Evolutionary conservation across 306 rosid species (phyloP), one percentile per base, ranked within the genome.

Genomic region (Ammopiptanthus mongolicus): DNA sequence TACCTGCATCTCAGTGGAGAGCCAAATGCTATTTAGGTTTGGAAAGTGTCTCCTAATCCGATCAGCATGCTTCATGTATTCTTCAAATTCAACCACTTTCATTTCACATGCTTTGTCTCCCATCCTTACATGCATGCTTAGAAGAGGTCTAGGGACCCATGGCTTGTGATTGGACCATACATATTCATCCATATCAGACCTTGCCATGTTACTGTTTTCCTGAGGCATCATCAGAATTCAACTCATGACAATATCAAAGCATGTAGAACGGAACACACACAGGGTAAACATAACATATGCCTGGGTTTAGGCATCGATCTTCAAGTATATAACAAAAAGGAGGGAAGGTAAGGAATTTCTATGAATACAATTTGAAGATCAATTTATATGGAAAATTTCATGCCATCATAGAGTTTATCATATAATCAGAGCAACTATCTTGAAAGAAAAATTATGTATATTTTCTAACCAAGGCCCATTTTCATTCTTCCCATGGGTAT

Each of bases 21-120:
- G 86, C 96, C 98, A 93, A 63, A 87, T 71, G 60, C 76, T 83
- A 17, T 86, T 78, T 37, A 90, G 91, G 79, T 90, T 81, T 5
- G 96, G 98, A 68, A 90, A 93, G 75, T 83, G 87, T 58, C 48
- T 87, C 79, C 91, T 83, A 31, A 93, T 80, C 56, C 89, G 82
- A 28, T 69, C 59, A 14, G 93, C 98, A 53, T 91, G 91, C 66
- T 69, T 77, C 91, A 90, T 87, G 90, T 90, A 92, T 6, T 73
- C 83, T 87, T 85, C 87, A 47, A 92, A 90, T 52, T 87, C 90
- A 22, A 88, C 88, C 4, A 90, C 81, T 85, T 79, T 87, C 97
- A 92, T 88, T 87, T 92, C 97, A 28, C 96, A 87, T 34, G 90
- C 96, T 80, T 92, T 90, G 80, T 93, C 98, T 78, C 96, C 97